phyloP scores from a whole-genome alignment of 768 basidiomycete species.

The Flagelloscypha sp. region DNA sequence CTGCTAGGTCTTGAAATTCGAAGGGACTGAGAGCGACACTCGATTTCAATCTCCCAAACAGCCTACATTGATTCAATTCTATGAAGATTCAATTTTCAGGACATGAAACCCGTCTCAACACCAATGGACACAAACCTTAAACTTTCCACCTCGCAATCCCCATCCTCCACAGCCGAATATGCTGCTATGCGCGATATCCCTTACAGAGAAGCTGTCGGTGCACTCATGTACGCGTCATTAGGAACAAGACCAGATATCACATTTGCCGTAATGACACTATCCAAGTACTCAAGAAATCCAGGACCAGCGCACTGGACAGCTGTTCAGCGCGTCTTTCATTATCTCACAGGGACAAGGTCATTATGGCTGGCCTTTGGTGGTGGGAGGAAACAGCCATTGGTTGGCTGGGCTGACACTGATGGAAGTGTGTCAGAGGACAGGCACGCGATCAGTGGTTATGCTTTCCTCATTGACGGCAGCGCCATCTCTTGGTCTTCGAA shows the following conservation, averaged over 20 bases:
- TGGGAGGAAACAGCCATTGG: constrained; percentile 6
- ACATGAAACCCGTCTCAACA: constrained; percentile 16
- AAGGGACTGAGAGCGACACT: constrained; percentile 13
- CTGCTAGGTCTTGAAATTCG: constrained; percentile 25
- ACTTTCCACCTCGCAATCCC: constrained; percentile 8
- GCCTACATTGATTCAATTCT: constrained; percentile 25
- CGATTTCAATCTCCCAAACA: constrained; percentile 22
- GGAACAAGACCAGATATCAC: constrained; percentile 23
- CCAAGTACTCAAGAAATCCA: constrained; percentile 12
- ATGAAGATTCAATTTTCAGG: constrained; percentile 17
- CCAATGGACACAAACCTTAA: constrained; percentile 24
- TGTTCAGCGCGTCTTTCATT: constrained; percentile 17
- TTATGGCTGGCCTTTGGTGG: constrained; percentile 7
- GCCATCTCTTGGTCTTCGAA: constrained; percentile 10
- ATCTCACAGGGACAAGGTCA: constrained; percentile 14
- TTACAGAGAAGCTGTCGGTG: constrained; percentile 18
- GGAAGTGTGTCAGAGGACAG: constrained; percentile 9
- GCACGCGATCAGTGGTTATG: constrained; percentile 5
- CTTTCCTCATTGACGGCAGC: constrained; percentile 7
- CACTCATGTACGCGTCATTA: constrained; percentile 20
- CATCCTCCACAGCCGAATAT: constrained; percentile 1
- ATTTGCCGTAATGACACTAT: constrained; percentile 19
- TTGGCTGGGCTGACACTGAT: constrained; percentile 2
- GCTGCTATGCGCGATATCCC: constrained; percentile 13
- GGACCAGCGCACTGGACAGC: constrained; percentile 22